These are phyloP conservation scores for Phanerochaete sordida DNA, from an alignment of 768 basidiomycete genomes.

Conservation along the genomic window DNA sequence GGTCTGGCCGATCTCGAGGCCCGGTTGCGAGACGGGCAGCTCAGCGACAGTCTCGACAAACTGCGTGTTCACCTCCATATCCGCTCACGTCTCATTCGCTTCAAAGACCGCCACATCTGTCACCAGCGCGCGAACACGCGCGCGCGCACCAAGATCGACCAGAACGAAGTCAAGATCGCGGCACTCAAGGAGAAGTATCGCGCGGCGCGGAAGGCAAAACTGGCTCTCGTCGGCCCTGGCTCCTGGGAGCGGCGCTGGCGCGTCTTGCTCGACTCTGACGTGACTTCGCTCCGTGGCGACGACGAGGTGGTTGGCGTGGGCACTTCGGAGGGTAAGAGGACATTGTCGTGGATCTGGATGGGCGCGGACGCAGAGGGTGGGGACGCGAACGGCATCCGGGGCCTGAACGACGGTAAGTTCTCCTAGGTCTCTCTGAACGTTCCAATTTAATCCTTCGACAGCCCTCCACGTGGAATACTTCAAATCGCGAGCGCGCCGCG, in stretches of 20 bases:
- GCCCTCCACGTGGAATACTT: not conserved
- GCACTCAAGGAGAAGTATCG: not conserved
- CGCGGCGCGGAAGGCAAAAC: not conserved
- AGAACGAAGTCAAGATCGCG: not conserved
- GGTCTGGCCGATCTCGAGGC: constrained; percentile 3
- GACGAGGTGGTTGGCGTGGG: too few species aligned
- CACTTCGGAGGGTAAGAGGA: too few species aligned
- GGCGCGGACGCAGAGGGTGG: constrained; percentile 4
- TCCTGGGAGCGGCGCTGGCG: constrained; percentile 3
- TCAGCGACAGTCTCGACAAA: constrained; percentile 10
- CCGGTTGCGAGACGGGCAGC: constrained; percentile 14
- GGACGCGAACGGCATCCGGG: constrained; percentile 11
- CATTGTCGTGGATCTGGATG: too few species aligned
- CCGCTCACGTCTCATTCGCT: constrained; percentile 9
- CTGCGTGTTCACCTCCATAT: constrained; percentile 15
- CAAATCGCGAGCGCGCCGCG: not conserved
- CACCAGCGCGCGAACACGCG: constrained; percentile 14
- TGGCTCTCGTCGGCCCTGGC: not conserved
- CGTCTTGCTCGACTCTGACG: not conserved
- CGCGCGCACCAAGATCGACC: not conserved
- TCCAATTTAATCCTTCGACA: too few species aligned
- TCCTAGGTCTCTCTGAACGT: too few species aligned
- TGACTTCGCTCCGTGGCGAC: not conserved
- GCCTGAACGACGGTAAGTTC: constrained; percentile 3
- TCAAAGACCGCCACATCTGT: constrained; percentile 10